Conservation (phyloP, 1,284 basidiomycete species). For the Heterobasidion irregulare region DNA sequence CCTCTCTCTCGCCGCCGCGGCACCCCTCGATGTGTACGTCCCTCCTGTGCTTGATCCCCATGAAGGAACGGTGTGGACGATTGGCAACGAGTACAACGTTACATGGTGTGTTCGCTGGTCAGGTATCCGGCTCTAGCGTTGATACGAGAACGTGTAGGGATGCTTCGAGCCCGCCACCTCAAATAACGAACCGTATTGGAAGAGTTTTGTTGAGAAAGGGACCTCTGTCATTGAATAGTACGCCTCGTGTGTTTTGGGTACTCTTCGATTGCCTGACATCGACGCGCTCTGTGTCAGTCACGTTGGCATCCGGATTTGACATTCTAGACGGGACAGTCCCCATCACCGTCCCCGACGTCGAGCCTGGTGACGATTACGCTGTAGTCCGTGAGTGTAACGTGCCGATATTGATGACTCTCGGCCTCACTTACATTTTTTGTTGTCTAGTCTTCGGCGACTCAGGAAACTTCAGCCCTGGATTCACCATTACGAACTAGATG, state of each 20-base stretch:
- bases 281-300: not conserved
- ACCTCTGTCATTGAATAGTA: conserved; percentile 5
- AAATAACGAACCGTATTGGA: conserved; percentile 18
- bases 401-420: not conserved
- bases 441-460: conserved; percentile 43
- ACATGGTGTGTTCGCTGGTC: conserved; percentile 15
- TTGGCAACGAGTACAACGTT: conserved; percentile 17
- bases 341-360: conserved; percentile 19
- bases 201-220: conserved; percentile 14
- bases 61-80: conserved; percentile 16
- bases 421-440: too few species aligned
- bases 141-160: conserved; percentile 10
- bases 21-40: conserved; percentile 16
- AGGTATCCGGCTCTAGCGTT: not conserved
- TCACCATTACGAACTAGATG: conserved; percentile 20
- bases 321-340: conserved; percentile 15
- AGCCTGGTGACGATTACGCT: conserved; percentile 14
- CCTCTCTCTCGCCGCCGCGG: conserved; percentile 7
- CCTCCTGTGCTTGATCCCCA: conserved; percentile 17
- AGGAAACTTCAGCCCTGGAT: conserved; percentile 31
- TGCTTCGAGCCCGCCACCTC: conserved; percentile 12
- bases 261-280: not conserved
- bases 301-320: conserved; percentile 16
- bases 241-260: not conserved
- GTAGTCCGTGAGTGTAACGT: conserved; percentile 14